Evolutionary conservation across 371 early-diverging fungal genomes (phyloP).

Genomic region (Coemansia sp.): DNA sequence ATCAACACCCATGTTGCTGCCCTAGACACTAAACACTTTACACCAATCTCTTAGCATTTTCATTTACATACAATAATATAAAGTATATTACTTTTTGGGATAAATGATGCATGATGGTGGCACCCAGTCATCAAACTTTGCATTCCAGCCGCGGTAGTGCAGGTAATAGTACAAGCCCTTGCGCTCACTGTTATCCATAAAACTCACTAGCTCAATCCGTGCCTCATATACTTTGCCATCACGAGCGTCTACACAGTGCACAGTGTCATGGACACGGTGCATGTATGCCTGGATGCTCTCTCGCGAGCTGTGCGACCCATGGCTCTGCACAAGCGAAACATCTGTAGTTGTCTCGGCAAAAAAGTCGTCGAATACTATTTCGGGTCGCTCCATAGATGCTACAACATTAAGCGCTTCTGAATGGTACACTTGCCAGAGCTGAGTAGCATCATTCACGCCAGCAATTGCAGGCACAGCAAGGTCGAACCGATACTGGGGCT

Average conservation of each 20-base stretch:
- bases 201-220: slow-evolving; percentile 21
- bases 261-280: slow-evolving; percentile 13
- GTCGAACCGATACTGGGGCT: neutral
- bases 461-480: neutral
- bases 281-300: slow-evolving; percentile 38
- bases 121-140: slow-evolving; percentile 50
- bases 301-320: slow-evolving; percentile 4
- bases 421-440: slow-evolving; percentile 10
- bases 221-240: slow-evolving; percentile 40
- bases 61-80: neutral
- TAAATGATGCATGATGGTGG: slow-evolving; percentile 45
- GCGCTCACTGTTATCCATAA: slow-evolving; percentile 19
- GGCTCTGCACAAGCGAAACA: neutral
- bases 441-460: slow-evolving; percentile 26
- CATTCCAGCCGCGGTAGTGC: slow-evolving; percentile 47
- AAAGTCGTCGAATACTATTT: slow-evolving; percentile 34
- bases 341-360: slow-evolving; percentile 8
- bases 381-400: slow-evolving; percentile 15
- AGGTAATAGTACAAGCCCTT: slow-evolving; percentile 46
- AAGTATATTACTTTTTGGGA: neutral
- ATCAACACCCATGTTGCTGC: neutral
- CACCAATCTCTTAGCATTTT: neutral
- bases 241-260: slow-evolving; percentile 33
- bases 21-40: neutral
- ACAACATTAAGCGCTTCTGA: slow-evolving; percentile 5